Conservation (phyloP, 768 basidiomycete genomes). For the Leucocoprinus leucothites region DNA sequence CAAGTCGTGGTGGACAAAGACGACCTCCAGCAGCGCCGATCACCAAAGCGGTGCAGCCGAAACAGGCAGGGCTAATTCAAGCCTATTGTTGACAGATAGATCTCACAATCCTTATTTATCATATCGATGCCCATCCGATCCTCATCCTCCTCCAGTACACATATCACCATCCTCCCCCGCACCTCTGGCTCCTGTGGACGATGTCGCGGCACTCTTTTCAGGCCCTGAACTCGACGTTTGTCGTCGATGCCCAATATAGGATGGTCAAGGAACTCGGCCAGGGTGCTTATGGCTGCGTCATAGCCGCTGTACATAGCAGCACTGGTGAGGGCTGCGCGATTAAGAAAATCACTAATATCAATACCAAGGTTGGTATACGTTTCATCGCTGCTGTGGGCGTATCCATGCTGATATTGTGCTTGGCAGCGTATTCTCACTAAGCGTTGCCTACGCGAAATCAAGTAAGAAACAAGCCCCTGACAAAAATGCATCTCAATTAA, state of each 20-base stretch:
- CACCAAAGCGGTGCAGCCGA: background rate
- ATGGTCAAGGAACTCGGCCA: slow-evolving; percentile 97
- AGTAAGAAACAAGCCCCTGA: slow-evolving; percentile 38
- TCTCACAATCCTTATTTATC: slow-evolving; percentile 13
- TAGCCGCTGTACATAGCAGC: slow-evolving; percentile 77
- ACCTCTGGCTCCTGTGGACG: slow-evolving; percentile 7
- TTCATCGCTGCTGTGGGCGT: background rate
- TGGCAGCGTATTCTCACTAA: slow-evolving; percentile 90
- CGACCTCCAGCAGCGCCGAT: background rate
- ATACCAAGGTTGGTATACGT: slow-evolving; percentile 62
- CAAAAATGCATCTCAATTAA: slow-evolving; percentile 15
- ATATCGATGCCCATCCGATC: slow-evolving; percentile 13
- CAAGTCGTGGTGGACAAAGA: too few relatives aligned
- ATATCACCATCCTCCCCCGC: background rate
- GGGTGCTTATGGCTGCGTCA: slow-evolving; percentile 92
- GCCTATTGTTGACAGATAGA: slow-evolving; percentile 9
- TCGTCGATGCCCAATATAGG: slow-evolving; percentile 86
- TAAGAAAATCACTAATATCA: slow-evolving; percentile 95
- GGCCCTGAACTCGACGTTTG: slow-evolving; percentile 80
- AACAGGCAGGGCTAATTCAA: background rate
- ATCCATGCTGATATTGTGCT: slow-evolving; percentile 5
- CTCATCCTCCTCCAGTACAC: slow-evolving; percentile 8
- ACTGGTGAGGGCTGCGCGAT: slow-evolving; percentile 90
- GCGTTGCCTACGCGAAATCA: slow-evolving; percentile 93
- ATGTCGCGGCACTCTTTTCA: slow-evolving; percentile 80